Percentiles rank a stretch among this genome's conserved stretches.
Conservation (phyloP, 768 basidiomycete genomes). For the Leccinum fibrillosum region DNA sequence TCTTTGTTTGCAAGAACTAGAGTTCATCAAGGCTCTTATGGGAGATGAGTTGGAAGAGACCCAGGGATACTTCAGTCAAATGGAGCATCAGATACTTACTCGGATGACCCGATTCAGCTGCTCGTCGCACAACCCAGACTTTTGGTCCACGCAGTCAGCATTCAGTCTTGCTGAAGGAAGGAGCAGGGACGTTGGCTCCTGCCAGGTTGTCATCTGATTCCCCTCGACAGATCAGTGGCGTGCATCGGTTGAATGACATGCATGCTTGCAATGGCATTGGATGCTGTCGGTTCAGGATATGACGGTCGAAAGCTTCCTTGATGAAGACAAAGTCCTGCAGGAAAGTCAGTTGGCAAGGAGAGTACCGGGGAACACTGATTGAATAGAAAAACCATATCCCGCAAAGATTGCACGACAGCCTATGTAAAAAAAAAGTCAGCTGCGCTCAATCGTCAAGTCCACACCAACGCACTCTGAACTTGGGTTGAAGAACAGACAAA, state of each 20-base stretch:
- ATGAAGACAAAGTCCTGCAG: slow-evolving; percentile 89
- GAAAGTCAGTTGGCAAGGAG: background rate
- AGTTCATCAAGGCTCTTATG: too few species aligned
- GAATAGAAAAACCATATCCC: background rate
- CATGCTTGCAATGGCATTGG: slow-evolving; percentile 6
- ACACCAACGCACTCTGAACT: background rate
- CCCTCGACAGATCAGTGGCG: slow-evolving; percentile 21
- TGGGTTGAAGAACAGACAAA: slow-evolving; percentile 44
- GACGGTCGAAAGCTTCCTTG: slow-evolving; percentile 88
- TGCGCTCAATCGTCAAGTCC: background rate
- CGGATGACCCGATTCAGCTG: slow-evolving; percentile 82
- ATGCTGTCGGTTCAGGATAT: slow-evolving; percentile 12
- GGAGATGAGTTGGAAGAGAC: too few species aligned
- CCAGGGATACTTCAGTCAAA: too few species aligned
- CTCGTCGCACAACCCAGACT: slow-evolving; percentile 85
- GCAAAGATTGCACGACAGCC: background rate
- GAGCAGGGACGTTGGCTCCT: slow-evolving; percentile 44
- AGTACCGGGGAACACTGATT: background rate
- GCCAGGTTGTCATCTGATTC: slow-evolving; percentile 11
- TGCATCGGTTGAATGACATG: slow-evolving; percentile 13
- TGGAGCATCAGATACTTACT: slow-evolving; percentile 63
- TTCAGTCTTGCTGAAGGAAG: slow-evolving; percentile 65
- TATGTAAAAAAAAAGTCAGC: background rate
- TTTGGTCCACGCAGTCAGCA: slow-evolving; percentile 96
- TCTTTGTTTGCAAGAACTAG: too few species aligned